Evolutionary conservation across 495 filamentous ascomycete species (phyloP), one percentile per base, ranked within the genome.

Genomic region (Amphirosellinia nigrospora): DNA sequence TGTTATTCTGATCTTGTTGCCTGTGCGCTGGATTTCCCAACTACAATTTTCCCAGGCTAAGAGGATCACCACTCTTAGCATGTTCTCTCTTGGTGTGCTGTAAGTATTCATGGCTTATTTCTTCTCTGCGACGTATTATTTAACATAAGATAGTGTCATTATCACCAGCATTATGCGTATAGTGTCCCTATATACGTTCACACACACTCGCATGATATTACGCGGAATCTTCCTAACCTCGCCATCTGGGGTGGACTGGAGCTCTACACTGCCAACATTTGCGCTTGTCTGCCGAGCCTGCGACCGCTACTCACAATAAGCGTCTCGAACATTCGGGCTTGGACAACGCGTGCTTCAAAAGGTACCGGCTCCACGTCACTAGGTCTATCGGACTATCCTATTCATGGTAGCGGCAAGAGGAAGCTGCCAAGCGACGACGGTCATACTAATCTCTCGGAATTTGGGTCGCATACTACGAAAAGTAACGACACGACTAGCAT

Each of bases 201-300:
- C 60, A 83, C 60, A 80, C 82, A 0, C 77, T 85, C 39, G 79
- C 81, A 72, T 79, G 77, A 68, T 36, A 21, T 61, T 21, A 61
- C 58, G 5, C 58, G 16, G 15, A 61, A 81, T 86, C 69, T 70
- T 75, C 19, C 78, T 80, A 79, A 72, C 81, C 74, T 10, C 3
- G 86, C 86, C 2, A 84, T 82, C 64, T 89, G 86, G 84, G 86
- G 85, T 36, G 81, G 79, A 45, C 75, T 87, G 59, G 86, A 89
- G 77, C 83, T 85, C 69, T 84, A 82, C 72, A 80, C 82, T 9
- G 87, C 82, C 59, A 84, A 87, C 48, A 84, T 88, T 68, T 86
- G 84, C 75, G 81, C 84, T 62, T 86, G 80, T 70, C 83, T 88
- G 21, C 83, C 86, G 19, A 83, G 81, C 39, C 80, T 85, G 1